phyloP scores from a whole-genome alignment of 2,329 filamentous ascomycete species.

The Paracoccidioides lutzii region DNA sequence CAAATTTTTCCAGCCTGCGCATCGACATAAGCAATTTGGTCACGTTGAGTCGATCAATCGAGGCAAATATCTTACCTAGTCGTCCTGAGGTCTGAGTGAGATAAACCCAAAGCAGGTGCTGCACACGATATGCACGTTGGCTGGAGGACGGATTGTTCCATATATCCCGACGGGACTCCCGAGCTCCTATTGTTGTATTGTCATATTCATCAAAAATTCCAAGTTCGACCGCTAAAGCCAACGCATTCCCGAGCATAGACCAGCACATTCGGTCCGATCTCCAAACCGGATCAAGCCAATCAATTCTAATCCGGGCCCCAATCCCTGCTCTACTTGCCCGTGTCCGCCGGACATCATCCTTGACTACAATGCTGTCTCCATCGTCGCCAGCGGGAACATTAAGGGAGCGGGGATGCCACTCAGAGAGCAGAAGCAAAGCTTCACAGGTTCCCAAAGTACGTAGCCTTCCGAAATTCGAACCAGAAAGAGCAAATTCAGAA shows the following conservation, averaged over 20 bases:
- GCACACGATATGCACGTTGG: constrained; percentile 24
- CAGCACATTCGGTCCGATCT: constrained; percentile 48
- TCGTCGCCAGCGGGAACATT: constrained; percentile 42
- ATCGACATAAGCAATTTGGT: constrained; percentile 11
- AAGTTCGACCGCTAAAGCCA: constrained; percentile 41
- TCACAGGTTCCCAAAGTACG: constrained; percentile 65
- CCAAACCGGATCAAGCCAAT: constrained; percentile 42
- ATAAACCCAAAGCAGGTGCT: constrained; percentile 34
- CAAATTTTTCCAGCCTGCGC: constrained; percentile 13
- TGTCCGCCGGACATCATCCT: constrained; percentile 34
- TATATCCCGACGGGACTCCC: constrained; percentile 13
- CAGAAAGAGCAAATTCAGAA: constrained; percentile 11
- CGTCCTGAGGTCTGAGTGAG: constrained; percentile 41
- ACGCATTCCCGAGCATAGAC: constrained; percentile 44
- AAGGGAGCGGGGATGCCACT: constrained; percentile 44
- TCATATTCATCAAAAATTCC: constrained; percentile 40
- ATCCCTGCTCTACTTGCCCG: constrained; percentile 19
- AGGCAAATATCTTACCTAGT: constrained; percentile 36
- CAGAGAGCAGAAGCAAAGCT: constrained; percentile 41
- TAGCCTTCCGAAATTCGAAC: constrained; percentile 45
- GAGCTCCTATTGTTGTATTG: constrained; percentile 21
- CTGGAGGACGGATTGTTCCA: constrained; percentile 20
- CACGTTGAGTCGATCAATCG: constrained; percentile 25
- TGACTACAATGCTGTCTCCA: constrained; percentile 41
- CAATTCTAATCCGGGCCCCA: constrained; percentile 37